Base-by-base conservation (phyloP, 352 stramenopile species). In the Phytophthora hybrid region DNA sequence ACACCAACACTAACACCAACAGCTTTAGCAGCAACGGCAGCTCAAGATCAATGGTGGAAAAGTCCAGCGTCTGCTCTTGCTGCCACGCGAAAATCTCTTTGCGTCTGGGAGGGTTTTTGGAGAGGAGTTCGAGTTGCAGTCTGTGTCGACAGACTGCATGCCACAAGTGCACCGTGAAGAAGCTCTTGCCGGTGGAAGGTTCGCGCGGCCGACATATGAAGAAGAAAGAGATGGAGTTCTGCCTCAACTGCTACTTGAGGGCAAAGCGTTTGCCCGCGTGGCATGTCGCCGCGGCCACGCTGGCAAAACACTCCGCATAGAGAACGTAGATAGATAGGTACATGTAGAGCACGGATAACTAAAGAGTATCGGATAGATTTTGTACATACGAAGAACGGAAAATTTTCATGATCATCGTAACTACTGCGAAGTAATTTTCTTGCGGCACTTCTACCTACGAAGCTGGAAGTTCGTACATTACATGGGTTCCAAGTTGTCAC, bases 151-250 rank as follows among this genome's bases (percentile, higher is more conserved):
- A 60, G n/a, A 13, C 59, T 11, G 26, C 82, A 5, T 87, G 80
- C 67, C 26, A 77, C 57, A 80, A 82, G 59, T 88, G 80, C 70
- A 84, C 67, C 0, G 72, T 85, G 9, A 78, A 68, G 61, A 84
- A 85, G 51, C 55, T 66, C 34, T 34, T 87, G 31, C 76, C 78
- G 0, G 26, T 78, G 29, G 71, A 77, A 13, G 76, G 78, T 51
- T 66, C 80, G 6, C 71, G 59, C 34, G 71, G 71, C 2, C 54
- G 71, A 0, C 58, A 66, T 41, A 67, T 76, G 66, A 73, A 73
- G 52, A 80, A 74, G 59, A 74, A 75, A 13, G 72, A 73, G 18
- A 21, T 66, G 18, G 63, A 77, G 3, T 83, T 83, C 41, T 87
- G 80, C 39, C 57, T 87, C 5, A 66, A 70, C 8, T 87, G 80